Percentiles rank a stretch among this genome's conserved stretches.
phyloP scores from a whole-genome alignment of 2,329 filamentous ascomycete species.

The Stagonosporopsis vannaccii region DNA sequence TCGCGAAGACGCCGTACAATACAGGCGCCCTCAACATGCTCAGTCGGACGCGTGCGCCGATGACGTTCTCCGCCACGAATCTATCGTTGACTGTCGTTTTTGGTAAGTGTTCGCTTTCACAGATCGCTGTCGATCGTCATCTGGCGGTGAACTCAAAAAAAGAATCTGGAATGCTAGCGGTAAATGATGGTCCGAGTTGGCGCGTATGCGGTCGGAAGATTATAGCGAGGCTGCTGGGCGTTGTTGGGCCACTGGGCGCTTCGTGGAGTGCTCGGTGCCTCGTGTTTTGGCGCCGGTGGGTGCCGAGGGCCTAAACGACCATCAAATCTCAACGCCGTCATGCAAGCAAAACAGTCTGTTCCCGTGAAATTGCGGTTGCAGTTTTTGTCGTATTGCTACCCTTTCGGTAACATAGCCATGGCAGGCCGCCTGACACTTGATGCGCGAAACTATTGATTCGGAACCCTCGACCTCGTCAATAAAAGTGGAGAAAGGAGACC shows the following conservation, averaged over 20 bases:
- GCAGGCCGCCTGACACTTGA: slow-evolving; percentile 14
- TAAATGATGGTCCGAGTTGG: slow-evolving; percentile 11
- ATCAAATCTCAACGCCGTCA: slow-evolving; percentile 18
- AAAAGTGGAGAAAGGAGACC: slow-evolving; percentile 20
- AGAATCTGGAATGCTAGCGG: slow-evolving; percentile 13
- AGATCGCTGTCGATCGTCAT: slow-evolving; percentile 16
- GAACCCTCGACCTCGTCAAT: slow-evolving; percentile 5
- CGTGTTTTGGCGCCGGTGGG: slow-evolving; percentile 21
- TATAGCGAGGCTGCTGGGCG: slow-evolving; percentile 9
- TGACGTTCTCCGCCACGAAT: slow-evolving; percentile 10
- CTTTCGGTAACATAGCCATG: slow-evolving; percentile 3
- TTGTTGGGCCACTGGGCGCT: slow-evolving; percentile 6
- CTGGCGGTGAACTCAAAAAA: slow-evolving; percentile 5
- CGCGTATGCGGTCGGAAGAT: not conserved
- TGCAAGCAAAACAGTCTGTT: slow-evolving; percentile 19
- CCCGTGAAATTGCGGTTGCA: slow-evolving; percentile 22
- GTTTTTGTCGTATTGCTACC: slow-evolving; percentile 8
- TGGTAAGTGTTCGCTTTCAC: slow-evolving; percentile 13
- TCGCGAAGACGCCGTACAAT: slow-evolving; percentile 3
- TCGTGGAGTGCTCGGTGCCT: slow-evolving; percentile 16
- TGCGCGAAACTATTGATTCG: slow-evolving; percentile 24
- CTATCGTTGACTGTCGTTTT: slow-evolving; percentile 15
- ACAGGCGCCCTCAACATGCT: slow-evolving; percentile 5
- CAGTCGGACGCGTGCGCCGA: slow-evolving; percentile 1
- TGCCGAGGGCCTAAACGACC: slow-evolving; percentile 12